phyloP scores from a whole-genome alignment of 169 alveolate genomes.

The Eimeria tenella region DNA sequence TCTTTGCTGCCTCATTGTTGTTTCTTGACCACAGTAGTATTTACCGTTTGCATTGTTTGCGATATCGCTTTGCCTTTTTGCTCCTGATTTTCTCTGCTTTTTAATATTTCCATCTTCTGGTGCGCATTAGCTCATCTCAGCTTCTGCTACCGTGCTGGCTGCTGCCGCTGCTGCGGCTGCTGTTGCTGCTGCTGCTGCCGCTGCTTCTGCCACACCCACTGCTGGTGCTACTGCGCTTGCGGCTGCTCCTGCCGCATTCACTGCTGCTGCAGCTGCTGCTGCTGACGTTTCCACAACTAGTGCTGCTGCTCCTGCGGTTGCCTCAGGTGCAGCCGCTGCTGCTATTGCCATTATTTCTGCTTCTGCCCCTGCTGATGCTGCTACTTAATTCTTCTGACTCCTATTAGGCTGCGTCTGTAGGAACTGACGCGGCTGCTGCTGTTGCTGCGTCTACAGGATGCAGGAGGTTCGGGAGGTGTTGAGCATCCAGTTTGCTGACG shows the following conservation, averaged over 20 bases:
- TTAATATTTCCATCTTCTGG: background rate
- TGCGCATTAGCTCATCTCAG: background rate
- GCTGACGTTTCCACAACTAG: too few relatives aligned
- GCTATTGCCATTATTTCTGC: background rate
- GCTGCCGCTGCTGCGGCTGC: background rate
- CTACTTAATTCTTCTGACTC: background rate
- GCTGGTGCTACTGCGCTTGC: too few relatives aligned
- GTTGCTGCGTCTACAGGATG: conserved; percentile 16
- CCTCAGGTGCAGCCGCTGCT: background rate
- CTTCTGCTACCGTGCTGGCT: background rate
- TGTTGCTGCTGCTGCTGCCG: background rate
- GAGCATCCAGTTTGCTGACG: background rate
- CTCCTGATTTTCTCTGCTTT: background rate
- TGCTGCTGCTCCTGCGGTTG: too few relatives aligned
- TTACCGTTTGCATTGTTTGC: background rate
- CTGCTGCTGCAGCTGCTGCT: too few relatives aligned
- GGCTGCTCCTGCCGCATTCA: too few relatives aligned
- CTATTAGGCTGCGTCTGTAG: background rate
- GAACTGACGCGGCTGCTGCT: background rate
- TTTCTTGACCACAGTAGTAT: background rate
- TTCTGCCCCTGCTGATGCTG: background rate
- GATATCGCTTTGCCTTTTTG: background rate
- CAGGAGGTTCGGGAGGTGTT: background rate
- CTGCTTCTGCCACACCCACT: too few relatives aligned
- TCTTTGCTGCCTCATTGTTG: background rate